These are phyloP conservation scores for Botrytis deweyae DNA, from an alignment of 2,329 filamentous ascomycete genomes.

Conservation along the genomic window DNA sequence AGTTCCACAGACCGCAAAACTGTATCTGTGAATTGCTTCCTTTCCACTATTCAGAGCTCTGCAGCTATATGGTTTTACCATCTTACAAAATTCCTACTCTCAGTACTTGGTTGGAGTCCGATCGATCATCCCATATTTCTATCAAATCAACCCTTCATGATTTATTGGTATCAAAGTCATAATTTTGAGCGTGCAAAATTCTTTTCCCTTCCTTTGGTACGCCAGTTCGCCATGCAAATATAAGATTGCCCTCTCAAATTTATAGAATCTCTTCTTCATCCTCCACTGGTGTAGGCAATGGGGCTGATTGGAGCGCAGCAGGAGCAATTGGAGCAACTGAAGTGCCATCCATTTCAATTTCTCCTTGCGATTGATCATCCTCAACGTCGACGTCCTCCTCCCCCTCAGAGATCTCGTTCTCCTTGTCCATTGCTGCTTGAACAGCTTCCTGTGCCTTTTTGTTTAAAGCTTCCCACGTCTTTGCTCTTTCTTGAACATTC, in stretches of 20 bases:
- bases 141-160: constrained; percentile 3
- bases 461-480: constrained; percentile 61
- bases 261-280: constrained; percentile 36
- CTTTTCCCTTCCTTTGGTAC: constrained; percentile 7
- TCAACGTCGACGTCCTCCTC: constrained; percentile 28
- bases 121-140: background rate
- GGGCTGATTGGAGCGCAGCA: constrained; percentile 14
- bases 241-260: constrained; percentile 19
- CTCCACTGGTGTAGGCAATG: constrained; percentile 23
- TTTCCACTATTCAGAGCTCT: background rate
- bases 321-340: constrained; percentile 12
- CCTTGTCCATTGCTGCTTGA: constrained; percentile 33
- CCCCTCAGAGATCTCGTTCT: constrained; percentile 25
- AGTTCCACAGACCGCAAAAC: background rate
- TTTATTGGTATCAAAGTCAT: constrained; percentile 30
- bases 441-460: constrained; percentile 39
- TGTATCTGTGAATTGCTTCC: background rate
- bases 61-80: background rate
- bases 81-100: background rate
- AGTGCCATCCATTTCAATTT: constrained; percentile 20
- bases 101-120: background rate
- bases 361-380: constrained; percentile 19
- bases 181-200: background rate
- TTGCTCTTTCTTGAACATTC: constrained; percentile 50
- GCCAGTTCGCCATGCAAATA: constrained; percentile 31